Conservation (phyloP, 2,329 filamentous ascomycete species). For the Cladophialophora yegresii region DNA sequence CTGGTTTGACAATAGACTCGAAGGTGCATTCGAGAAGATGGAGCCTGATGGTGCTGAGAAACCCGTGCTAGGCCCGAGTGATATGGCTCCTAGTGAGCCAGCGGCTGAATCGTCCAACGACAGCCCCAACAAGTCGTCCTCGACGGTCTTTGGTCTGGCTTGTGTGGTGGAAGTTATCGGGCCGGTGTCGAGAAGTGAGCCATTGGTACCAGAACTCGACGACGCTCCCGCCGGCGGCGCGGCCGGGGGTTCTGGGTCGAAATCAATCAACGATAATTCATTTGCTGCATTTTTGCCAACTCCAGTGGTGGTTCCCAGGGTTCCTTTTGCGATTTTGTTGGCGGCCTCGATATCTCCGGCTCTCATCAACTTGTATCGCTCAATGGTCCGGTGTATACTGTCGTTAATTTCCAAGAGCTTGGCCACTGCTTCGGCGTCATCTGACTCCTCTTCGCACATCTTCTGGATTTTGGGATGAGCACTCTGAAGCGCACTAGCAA, state of each 20-base stretch:
- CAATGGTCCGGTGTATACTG: constrained; percentile 94
- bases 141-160: constrained; percentile 66
- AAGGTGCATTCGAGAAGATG: constrained; percentile 23
- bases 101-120: constrained; percentile 73
- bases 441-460: constrained; percentile 98
- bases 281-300: constrained; percentile 68
- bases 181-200: constrained; percentile 44
- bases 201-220: constrained; percentile 45
- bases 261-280: constrained; percentile 91
- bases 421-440: constrained; percentile 92
- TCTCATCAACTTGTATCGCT: constrained; percentile 93
- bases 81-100: constrained; percentile 77
- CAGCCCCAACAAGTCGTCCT: constrained; percentile 87
- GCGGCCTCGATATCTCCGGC: constrained; percentile 87
- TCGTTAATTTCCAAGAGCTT: constrained; percentile 98
- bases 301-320: constrained; percentile 66
- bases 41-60: constrained; percentile 30
- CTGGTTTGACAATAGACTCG: constrained; percentile 36
- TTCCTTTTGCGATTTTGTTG: constrained; percentile 79
- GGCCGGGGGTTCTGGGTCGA: constrained; percentile 60
- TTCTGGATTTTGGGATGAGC: constrained; percentile 98
- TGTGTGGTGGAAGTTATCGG: constrained; percentile 46
- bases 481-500: constrained; percentile 83
- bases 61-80: constrained; percentile 72
- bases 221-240: constrained; percentile 37